These are phyloP conservation scores for Cyberlindnera japonica DNA, from an alignment of 805 yeast species.

Conservation along the genomic window DNA sequence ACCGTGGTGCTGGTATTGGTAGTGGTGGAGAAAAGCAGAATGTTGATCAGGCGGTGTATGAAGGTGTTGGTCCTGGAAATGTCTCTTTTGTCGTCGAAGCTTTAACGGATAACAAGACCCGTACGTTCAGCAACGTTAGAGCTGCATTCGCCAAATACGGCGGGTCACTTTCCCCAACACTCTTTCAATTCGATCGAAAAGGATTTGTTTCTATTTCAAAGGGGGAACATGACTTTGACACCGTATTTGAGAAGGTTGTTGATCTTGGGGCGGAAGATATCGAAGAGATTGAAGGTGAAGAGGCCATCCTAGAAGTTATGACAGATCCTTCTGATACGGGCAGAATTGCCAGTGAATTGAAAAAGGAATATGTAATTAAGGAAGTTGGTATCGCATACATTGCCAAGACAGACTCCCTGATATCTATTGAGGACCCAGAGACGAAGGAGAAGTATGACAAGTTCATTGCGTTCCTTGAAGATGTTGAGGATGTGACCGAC, in stretches of 20 bases:
- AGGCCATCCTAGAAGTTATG: constrained; percentile 41
- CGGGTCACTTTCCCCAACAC: constrained; percentile 71
- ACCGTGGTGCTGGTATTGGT: constrained; percentile 73
- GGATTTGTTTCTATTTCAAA: constrained; percentile 65
- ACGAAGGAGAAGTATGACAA: constrained; percentile 49
- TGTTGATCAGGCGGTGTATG: constrained; percentile 63
- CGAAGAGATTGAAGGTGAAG: constrained; percentile 39
- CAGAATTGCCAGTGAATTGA: constrained; percentile 54
- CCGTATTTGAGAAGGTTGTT: constrained; percentile 66
- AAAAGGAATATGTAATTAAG: constrained; percentile 50
- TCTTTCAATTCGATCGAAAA: constrained; percentile 69
- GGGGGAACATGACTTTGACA: constrained; percentile 46
- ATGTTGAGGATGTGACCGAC: constrained; percentile 79
- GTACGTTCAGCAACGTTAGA: constrained; percentile 74
- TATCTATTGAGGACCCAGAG: constrained; percentile 52
- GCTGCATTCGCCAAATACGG: constrained; percentile 69
- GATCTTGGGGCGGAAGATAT: constrained; percentile 79
- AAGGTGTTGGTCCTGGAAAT: constrained; percentile 92
- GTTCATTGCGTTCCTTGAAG: constrained; percentile 60
- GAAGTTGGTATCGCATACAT: constrained; percentile 70
- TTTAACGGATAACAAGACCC: constrained; percentile 79
- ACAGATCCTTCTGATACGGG: constrained; percentile 66
- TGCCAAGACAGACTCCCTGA: constrained; percentile 58
- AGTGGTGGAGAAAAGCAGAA: constrained; percentile 41
- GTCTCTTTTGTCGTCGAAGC: constrained; percentile 84